Evolutionary conservation across 129 eudicot species (phyloP).

Genomic region (Arctium minus): DNA sequence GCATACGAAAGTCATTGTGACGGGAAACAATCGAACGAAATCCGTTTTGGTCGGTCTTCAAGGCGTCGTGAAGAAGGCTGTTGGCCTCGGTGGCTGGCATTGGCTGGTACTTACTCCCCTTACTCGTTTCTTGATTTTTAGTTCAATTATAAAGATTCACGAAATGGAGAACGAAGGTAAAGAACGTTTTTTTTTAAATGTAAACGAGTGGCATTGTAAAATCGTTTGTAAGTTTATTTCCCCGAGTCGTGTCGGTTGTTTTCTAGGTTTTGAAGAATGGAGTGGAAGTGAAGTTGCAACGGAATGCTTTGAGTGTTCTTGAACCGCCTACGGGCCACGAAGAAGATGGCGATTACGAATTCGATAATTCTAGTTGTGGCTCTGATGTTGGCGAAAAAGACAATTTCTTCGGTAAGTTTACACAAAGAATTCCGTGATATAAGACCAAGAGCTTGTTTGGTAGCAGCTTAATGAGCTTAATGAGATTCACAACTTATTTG

Average conservation of each 20-base stretch:
- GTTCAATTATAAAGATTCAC: background rate
- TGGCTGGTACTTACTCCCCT: constrained; percentile 70
- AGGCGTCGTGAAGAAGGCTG: constrained; percentile 96
- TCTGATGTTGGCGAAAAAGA: constrained; percentile 49
- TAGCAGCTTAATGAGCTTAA: no score
- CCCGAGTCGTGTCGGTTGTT: background rate
- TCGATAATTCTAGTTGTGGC: constrained; percentile 70
- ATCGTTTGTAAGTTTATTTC: background rate
- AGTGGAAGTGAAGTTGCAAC: constrained; percentile 91
- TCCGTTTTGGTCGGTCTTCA: constrained; percentile 94
- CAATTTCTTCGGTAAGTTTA: constrained; percentile 55
- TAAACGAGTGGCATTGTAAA: background rate
- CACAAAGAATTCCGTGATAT: background rate
- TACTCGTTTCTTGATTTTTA: background rate
- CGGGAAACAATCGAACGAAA: constrained; percentile 94
- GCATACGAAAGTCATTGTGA: constrained; percentile 92
- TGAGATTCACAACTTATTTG: no score
- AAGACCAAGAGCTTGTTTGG: background rate
- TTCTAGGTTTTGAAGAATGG: constrained; percentile 91
- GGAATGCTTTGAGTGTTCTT: constrained; percentile 93
- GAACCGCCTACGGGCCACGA: constrained; percentile 97
- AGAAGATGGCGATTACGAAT: constrained; percentile 74
- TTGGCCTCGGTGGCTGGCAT: constrained; percentile 99
- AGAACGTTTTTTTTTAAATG: background rate
- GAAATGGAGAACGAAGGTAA: background rate